Percentiles rank a stretch among this genome's conserved stretches.
Evolutionary conservation across 2,329 filamentous ascomycete species (phyloP).

Genomic region (Colletotrichum zoysiae): DNA sequence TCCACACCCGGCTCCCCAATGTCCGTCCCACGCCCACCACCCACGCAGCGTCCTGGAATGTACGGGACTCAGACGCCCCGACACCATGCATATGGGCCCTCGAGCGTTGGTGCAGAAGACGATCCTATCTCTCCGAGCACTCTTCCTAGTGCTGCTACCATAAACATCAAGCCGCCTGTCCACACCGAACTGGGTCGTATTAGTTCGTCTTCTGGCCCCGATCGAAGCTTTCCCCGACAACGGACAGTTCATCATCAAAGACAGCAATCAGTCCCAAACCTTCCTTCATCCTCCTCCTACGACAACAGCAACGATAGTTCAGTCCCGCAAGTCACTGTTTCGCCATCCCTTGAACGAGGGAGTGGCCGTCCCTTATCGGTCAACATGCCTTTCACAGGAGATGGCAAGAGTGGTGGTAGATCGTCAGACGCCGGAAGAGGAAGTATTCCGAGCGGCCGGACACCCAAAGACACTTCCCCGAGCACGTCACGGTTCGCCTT

Average conservation of each 20-base stretch:
- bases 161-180: slow-evolving; percentile 37
- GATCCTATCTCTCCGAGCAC: slow-evolving; percentile 30
- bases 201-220: slow-evolving; percentile 22
- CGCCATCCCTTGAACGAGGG: slow-evolving; percentile 47
- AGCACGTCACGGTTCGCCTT: slow-evolving; percentile 60
- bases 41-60: slow-evolving; percentile 38
- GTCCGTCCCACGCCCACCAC: slow-evolving; percentile 42
- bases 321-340: slow-evolving; percentile 33
- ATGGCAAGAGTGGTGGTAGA: slow-evolving; percentile 49
- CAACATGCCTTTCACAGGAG: slow-evolving; percentile 59
- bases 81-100: slow-evolving; percentile 34
- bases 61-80: slow-evolving; percentile 31
- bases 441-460: slow-evolving; percentile 51
- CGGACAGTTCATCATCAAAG: slow-evolving; percentile 49
- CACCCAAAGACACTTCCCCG: slow-evolving; percentile 51
- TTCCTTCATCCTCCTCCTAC: slow-evolving; percentile 48
- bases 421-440: slow-evolving; percentile 47
- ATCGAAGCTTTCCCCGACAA: slow-evolving; percentile 26
- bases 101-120: slow-evolving; percentile 28
- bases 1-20: slow-evolving; percentile 45
- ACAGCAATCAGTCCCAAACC: slow-evolving; percentile 54
- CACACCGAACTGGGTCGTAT: slow-evolving; percentile 31
- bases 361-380: slow-evolving; percentile 44
- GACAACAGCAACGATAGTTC: slow-evolving; percentile 45
- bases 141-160: slow-evolving; percentile 22